Evolutionary conservation across 495 filamentous ascomycete genomes (phyloP).

Genomic region (Glutinoglossum americanum): DNA sequence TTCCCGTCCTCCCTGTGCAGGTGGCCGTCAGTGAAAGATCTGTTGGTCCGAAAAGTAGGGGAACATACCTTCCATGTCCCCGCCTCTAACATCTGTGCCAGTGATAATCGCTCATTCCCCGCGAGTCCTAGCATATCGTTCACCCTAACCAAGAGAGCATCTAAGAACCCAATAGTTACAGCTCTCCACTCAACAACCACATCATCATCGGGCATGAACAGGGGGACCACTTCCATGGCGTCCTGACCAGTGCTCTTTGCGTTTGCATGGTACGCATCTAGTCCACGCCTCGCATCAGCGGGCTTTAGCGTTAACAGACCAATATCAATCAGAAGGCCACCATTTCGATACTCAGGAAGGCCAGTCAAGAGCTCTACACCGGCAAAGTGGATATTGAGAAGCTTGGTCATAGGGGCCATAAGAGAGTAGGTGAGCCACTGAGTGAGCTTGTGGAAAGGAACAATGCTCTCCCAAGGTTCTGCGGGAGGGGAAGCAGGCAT

Average conservation of each 20-base stretch:
- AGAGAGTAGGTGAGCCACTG: slow-evolving; percentile 82
- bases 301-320: slow-evolving; percentile 59
- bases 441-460: slow-evolving; percentile 84
- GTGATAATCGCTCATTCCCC: slow-evolving; percentile 33
- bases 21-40: slow-evolving; percentile 13
- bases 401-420: slow-evolving; percentile 64
- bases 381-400: slow-evolving; percentile 56
- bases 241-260: slow-evolving; percentile 52
- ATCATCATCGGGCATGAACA: slow-evolving; percentile 60
- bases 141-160: slow-evolving; percentile 48
- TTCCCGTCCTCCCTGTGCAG: slow-evolving; percentile 66
- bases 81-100: slow-evolving; percentile 70
- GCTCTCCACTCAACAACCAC: slow-evolving; percentile 79
- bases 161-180: slow-evolving; percentile 65
- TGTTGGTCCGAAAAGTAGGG: neutral
- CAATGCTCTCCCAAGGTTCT: slow-evolving; percentile 75
- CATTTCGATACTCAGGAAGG: slow-evolving; percentile 74
- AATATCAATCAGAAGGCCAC: slow-evolving; percentile 63
- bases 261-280: slow-evolving; percentile 51
- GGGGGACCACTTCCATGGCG: slow-evolving; percentile 48
- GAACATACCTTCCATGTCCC: slow-evolving; percentile 78
- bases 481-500: slow-evolving; percentile 55
- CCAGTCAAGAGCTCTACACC: slow-evolving; percentile 63
- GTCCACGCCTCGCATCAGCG: slow-evolving; percentile 38
- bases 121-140: slow-evolving; percentile 39